These are phyloP conservation scores for Fomitopsis schrenkii DNA, from an alignment of 1,284 basidiomycete species.

Conservation along the genomic window DNA sequence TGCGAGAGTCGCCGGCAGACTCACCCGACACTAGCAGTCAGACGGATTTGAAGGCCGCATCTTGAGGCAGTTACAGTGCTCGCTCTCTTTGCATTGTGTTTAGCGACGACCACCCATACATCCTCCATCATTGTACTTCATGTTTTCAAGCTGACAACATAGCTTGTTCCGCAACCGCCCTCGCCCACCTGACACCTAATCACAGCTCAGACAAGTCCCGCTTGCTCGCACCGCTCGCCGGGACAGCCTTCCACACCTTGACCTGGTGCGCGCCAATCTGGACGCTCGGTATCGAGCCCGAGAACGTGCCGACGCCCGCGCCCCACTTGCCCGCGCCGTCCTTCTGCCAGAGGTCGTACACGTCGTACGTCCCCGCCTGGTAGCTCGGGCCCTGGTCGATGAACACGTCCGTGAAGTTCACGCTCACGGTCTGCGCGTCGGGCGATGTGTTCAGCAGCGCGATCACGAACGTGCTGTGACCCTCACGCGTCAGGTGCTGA, in stretches of 20 bases:
- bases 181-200: not conserved
- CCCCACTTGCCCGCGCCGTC: constrained; percentile 30
- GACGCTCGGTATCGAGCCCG: constrained; percentile 21
- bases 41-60: not conserved
- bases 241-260: constrained; percentile 25
- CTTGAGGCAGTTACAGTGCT: not conserved
- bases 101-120: not conserved
- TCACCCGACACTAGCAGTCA: not conserved
- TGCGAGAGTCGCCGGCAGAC: not conserved
- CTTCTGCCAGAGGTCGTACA: constrained; percentile 37
- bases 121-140: not conserved
- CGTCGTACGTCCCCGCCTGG: constrained; percentile 25
- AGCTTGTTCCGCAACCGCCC: not conserved
- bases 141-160: not conserved
- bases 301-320: constrained; percentile 24
- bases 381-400: constrained; percentile 28
- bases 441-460: constrained; percentile 35
- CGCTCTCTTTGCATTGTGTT: not conserved
- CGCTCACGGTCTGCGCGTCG: constrained; percentile 26
- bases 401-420: constrained; percentile 32
- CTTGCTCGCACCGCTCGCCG: constrained; percentile 5
- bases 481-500: not conserved
- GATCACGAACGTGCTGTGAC: constrained; percentile 26
- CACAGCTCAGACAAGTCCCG: constrained; percentile 4
- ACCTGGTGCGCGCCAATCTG: constrained; percentile 25